phyloP scores from a whole-genome alignment of 2,329 filamentous ascomycete genomes.

The Epichloe glyceriae region DNA sequence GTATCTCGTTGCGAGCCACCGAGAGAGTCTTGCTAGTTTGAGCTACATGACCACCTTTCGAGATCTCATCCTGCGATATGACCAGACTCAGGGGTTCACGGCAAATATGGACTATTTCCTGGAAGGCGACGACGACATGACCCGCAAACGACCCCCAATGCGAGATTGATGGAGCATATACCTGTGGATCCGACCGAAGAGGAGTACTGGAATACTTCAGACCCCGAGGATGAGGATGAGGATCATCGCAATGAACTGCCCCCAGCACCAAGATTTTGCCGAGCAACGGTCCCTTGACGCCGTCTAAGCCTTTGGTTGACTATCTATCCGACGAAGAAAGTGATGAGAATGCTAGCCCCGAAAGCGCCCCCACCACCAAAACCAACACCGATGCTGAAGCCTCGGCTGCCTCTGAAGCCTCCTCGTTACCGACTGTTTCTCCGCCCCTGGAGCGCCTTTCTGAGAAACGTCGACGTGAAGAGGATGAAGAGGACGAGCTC shows the following conservation, averaged over 20 bases:
- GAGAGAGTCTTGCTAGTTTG: constrained; percentile 61
- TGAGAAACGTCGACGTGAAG: constrained; percentile 82
- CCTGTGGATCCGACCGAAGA: constrained; percentile 70
- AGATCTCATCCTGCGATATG: constrained; percentile 61
- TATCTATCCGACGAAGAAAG: constrained; percentile 87
- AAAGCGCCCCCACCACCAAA: constrained; percentile 20
- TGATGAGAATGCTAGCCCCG: constrained; percentile 42
- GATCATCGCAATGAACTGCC: constrained; percentile 16
- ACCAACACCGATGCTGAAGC: constrained; percentile 21
- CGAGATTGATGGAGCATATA: constrained; percentile 60
- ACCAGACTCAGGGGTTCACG: constrained; percentile 60
- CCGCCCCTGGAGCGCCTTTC: constrained; percentile 67
- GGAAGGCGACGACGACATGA: constrained; percentile 52
- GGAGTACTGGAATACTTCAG: constrained; percentile 84
- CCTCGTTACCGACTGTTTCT: constrained; percentile 11
- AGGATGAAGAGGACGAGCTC: constrained; percentile 82
- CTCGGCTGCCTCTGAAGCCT: constrained; percentile 18
- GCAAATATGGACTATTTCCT: constrained; percentile 57
- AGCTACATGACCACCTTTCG: constrained; percentile 79
- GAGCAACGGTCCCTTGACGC: constrained; percentile 49
- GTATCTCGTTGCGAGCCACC: constrained; percentile 73
- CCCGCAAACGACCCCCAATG: constrained; percentile 28
- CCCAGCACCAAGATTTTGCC: constrained; percentile 20
- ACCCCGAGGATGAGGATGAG: constrained; percentile 67
- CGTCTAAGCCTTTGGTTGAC: constrained; percentile 68